Percentiles rank a stretch among this genome's conserved stretches.
Conservation (phyloP, 2,329 filamentous ascomycete species). For the Blastomyces gilchristii region DNA sequence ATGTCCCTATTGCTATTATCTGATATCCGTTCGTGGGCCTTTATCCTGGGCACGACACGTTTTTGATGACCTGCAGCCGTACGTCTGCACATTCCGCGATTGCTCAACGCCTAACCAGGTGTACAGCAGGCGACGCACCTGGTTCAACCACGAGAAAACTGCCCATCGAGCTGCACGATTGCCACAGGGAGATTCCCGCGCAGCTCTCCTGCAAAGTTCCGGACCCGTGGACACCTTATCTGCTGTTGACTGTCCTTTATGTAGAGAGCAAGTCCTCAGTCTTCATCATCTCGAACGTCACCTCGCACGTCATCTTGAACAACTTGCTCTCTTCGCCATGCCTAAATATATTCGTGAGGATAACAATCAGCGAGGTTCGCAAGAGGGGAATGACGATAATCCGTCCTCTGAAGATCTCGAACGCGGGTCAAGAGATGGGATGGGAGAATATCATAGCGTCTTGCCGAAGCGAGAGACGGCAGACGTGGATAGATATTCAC, state of each 20-base stretch:
- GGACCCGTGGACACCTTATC: neutral
- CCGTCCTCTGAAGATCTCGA: neutral
- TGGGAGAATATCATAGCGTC: neutral
- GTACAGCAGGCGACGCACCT: constrained; percentile 17
- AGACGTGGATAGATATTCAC: neutral
- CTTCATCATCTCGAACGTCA: constrained; percentile 1
- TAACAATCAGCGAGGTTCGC: neutral
- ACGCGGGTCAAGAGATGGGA: neutral
- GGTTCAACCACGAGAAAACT: constrained; percentile 12
- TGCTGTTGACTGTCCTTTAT: constrained; percentile 12
- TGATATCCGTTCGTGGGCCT: constrained; percentile 22
- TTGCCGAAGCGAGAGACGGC: neutral
- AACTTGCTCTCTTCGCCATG: constrained; percentile 10
- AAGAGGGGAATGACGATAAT: neutral
- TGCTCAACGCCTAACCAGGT: constrained; percentile 20
- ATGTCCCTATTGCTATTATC: constrained; percentile 34
- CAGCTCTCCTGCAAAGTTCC: neutral
- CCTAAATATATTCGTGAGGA: neutral
- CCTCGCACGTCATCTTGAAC: constrained; percentile 7
- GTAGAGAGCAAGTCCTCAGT: neutral
- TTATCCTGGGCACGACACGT: constrained; percentile 33
- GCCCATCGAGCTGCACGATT: neutral
- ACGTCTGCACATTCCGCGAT: constrained; percentile 24
- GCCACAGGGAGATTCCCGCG: neutral
- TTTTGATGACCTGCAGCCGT: constrained; percentile 32